phyloP scores from a whole-genome alignment of 139 green algal species.

The Diplosphaera chodatii region DNA sequence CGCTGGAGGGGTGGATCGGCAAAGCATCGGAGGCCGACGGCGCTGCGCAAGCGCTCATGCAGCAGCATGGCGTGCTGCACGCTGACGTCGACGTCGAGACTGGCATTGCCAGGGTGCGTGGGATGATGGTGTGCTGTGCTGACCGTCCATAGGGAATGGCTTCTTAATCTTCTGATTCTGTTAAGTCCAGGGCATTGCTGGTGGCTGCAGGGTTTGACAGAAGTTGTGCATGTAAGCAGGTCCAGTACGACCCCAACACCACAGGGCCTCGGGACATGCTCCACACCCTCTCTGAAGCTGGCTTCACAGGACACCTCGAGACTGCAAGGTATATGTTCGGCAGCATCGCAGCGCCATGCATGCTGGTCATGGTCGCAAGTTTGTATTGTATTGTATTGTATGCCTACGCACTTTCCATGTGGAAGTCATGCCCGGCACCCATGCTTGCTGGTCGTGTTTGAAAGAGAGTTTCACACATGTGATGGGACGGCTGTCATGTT shows the following conservation, averaged over 20 bases:
- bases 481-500: not conserved
- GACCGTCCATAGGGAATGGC: no score
- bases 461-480: no score
- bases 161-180: no score
- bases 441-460: not conserved
- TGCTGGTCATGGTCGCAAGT: no score
- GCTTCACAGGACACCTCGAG: slow-evolving; percentile 36
- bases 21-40: slow-evolving; percentile 32
- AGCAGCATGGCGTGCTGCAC: slow-evolving; percentile 43
- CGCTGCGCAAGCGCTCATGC: slow-evolving; percentile 44
- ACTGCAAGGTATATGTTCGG: not conserved
- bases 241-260: slow-evolving; percentile 51
- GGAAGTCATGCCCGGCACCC: no score
- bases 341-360: no score
- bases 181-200: no score
- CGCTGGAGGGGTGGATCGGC: slow-evolving; percentile 21
- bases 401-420: no score
- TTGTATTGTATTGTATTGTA: no score
- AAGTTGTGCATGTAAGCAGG: slow-evolving; percentile 15
- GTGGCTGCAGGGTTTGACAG: slow-evolving; percentile 21
- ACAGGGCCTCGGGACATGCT: slow-evolving; percentile 68
- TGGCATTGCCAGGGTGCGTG: slow-evolving; percentile 35
- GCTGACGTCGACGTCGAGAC: slow-evolving; percentile 41
- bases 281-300: slow-evolving; percentile 49
- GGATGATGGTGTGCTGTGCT: no score